phyloP scores from a whole-genome alignment of 2,329 filamentous ascomycete genomes.

The Ceratocystis eucalypticola region DNA sequence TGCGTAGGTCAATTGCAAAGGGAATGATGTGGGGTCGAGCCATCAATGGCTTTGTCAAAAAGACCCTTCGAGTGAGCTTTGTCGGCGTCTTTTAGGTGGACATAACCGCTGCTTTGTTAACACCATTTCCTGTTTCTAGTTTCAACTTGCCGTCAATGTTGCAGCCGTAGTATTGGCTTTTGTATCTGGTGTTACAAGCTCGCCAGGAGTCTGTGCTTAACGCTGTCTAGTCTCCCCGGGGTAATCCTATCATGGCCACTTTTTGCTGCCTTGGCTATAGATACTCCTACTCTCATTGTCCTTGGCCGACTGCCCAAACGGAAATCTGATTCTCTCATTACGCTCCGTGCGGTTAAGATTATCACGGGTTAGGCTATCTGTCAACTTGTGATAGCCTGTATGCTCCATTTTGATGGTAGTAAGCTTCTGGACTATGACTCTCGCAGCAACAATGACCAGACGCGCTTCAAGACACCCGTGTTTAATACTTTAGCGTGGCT shows the following conservation, averaged over 20 bases:
- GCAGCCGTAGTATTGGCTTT: constrained; percentile 48
- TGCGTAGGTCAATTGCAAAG: constrained; percentile 35
- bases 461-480: constrained; percentile 44
- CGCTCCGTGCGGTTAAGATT: constrained; percentile 55
- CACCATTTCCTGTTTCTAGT: constrained; percentile 25
- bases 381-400: constrained; percentile 45
- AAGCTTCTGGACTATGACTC: constrained; percentile 39
- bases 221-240: constrained; percentile 48
- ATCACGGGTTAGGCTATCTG: constrained; percentile 48
- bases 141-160: constrained; percentile 50
- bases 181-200: constrained; percentile 38
- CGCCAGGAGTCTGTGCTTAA: constrained; percentile 38
- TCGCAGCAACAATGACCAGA: constrained; percentile 28
- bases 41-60: constrained; percentile 50
- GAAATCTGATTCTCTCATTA: constrained; percentile 62
- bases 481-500: constrained; percentile 63
- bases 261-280: constrained; percentile 38
- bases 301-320: constrained; percentile 35
- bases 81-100: background rate
- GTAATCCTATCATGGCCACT: constrained; percentile 52
- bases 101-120: background rate
- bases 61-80: constrained; percentile 42
- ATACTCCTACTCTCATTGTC: constrained; percentile 26
- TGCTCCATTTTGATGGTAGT: constrained; percentile 47
- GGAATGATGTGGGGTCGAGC: constrained; percentile 49